Evolutionary conservation across 371 early-diverging fungal species (phyloP), one percentile per base, ranked within the genome.

Genomic region (Lichtheimia corymbifera): DNA sequence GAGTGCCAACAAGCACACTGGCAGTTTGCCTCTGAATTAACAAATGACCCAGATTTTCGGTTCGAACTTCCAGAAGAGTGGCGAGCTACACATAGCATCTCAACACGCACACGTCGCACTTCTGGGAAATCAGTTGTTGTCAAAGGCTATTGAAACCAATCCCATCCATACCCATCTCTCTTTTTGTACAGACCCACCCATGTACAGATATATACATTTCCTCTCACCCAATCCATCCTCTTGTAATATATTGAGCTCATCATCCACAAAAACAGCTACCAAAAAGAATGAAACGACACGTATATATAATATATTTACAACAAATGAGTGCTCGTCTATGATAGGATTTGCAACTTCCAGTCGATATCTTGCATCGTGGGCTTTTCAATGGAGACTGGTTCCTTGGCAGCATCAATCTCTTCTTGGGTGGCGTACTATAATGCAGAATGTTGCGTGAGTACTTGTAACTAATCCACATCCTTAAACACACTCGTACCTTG

Each of bases 31-130:
- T 66, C 73, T 0, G 45, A 74, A 20, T 72, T 68, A 15, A 71
- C 83, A 7, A 11, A 9, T 6, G 35, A 35, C 9, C 35, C 35
- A 35, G 65, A 65, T 54, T 84, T 74, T 52, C 61, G 80, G 15
- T 84, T 82, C 58, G 72, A 72, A 41, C 62, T 84, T 14, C 84
- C 84, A 1, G 66, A 67, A 13, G 83, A 80, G 41, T 84, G 84
- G 84, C 76, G 75, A 61, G 80, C 82, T 12, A 71, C 69, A 13
- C 78, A 82, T 50, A 80, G 77, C 58, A 68, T 83, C 45, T 73
- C 80, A 28, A 82, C 80, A 12, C 63, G 84, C 3, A 17, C 28
- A 41, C 54, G 41, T n/a, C 54, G 54, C 9, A 35, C 35, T 4
- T 35, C 35, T 9, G 35, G 35, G 1, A 35, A 35, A 35, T 35